Conservation (phyloP, 2,329 filamentous ascomycete species). For the Aschersonia sp. region DNA sequence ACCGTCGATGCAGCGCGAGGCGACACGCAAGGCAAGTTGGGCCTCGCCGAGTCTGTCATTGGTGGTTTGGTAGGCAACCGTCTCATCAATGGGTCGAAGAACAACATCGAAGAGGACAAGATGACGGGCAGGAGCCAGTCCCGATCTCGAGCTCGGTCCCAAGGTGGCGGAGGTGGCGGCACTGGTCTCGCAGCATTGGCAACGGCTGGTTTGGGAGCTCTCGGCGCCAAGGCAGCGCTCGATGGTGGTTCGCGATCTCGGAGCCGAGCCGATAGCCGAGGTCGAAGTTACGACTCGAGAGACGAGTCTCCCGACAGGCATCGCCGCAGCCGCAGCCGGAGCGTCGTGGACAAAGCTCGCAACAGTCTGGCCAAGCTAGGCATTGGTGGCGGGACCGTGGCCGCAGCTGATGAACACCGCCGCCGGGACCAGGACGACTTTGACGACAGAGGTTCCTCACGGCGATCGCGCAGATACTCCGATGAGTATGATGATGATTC, state of each 20-base stretch:
- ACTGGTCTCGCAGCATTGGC: constrained; percentile 47
- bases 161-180: constrained; percentile 25
- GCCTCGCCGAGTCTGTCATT: constrained; percentile 74
- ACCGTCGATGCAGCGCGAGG: constrained; percentile 70
- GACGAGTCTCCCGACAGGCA: constrained; percentile 29
- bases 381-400: constrained; percentile 32
- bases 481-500: constrained; percentile 33
- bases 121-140: constrained; percentile 52
- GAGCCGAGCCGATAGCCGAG: constrained; percentile 34
- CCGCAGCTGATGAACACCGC: constrained; percentile 20
- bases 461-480: constrained; percentile 24
- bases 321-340: constrained; percentile 42
- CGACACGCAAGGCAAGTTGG: constrained; percentile 63
- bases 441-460: constrained; percentile 22
- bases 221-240: constrained; percentile 46
- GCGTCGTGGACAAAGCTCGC: constrained; percentile 48
- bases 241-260: constrained; percentile 33
- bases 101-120: constrained; percentile 47
- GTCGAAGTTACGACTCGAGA: constrained; percentile 27
- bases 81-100: constrained; percentile 65
- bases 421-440: constrained; percentile 30
- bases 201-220: constrained; percentile 44
- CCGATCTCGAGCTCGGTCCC: constrained; percentile 48
- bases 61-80: constrained; percentile 79
- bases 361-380: constrained; percentile 48